Conservation (phyloP, 192 early-diverging fungal species). For the Kappamyces sp. region DNA sequence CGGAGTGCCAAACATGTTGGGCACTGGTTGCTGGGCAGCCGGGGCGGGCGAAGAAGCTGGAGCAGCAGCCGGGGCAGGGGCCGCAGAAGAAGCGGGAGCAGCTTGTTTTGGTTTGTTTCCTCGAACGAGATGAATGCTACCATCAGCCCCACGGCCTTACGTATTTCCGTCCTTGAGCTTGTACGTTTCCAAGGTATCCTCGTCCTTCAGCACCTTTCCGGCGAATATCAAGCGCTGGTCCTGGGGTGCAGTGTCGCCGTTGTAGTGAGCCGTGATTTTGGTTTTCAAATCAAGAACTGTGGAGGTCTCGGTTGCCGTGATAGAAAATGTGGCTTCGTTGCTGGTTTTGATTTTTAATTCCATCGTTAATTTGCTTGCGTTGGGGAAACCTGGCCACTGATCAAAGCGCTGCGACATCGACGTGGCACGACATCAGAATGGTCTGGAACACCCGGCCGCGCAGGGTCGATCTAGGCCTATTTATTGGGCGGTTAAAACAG, state of each 20-base stretch:
- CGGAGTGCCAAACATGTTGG: conserved; percentile 12
- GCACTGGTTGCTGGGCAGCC: conserved; percentile 23
- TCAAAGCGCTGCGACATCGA: too few relatives aligned
- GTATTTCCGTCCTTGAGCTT: conserved; percentile 84
- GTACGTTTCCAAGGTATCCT: conserved; percentile 66
- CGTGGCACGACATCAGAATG: too few relatives aligned
- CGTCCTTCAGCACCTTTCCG: conserved; percentile 91
- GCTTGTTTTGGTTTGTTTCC: conserved; percentile 44
- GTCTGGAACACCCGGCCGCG: too few relatives aligned
- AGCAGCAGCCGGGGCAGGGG: conserved; percentile 17
- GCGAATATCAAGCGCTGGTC: conserved; percentile 88
- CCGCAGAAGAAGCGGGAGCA: conserved; percentile 8
- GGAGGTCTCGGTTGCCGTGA: conserved; percentile 51
- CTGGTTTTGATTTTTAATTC: conserved; percentile 65
- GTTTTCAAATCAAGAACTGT: conserved; percentile 74
- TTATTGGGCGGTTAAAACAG: too few relatives aligned
- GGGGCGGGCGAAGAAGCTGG: conserved; percentile 24
- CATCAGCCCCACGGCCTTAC: conserved; percentile 19
- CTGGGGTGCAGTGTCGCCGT: conserved; percentile 47
- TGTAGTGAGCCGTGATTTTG: conserved; percentile 60
- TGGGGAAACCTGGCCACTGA: too few relatives aligned
- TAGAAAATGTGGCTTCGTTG: conserved; percentile 65
- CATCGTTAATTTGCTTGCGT: not conserved
- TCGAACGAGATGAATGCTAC: conserved; percentile 82
- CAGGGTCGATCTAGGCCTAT: too few relatives aligned